A percentile compares a stretch with the other conserved stretches of the same genome.
Conservation (phyloP, 1,139 yeast genomes). For the Zygosaccharomyces pseudobailii region DNA sequence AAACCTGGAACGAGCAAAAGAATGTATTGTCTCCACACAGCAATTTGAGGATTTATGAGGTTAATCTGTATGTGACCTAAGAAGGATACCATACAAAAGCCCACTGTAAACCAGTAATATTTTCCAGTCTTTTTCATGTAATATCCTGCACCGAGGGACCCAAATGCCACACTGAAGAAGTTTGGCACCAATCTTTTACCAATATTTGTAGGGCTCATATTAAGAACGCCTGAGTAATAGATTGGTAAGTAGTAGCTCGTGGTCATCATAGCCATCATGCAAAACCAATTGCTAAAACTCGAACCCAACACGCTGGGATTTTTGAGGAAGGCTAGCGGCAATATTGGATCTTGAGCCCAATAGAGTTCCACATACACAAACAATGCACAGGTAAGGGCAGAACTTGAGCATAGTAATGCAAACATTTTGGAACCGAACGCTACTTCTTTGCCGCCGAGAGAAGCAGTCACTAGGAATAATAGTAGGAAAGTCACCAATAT, state of each 20-base stretch:
- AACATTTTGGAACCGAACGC: constrained; percentile 36
- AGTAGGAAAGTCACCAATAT: constrained; percentile 53
- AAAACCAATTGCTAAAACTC: constrained; percentile 62
- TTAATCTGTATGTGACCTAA: constrained; percentile 44
- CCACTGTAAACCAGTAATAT: constrained; percentile 49
- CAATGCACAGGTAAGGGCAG: constrained; percentile 27
- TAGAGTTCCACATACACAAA: constrained; percentile 52
- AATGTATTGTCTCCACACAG: constrained; percentile 34
- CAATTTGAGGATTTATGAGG: constrained; percentile 30
- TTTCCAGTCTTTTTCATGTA: constrained; percentile 68
- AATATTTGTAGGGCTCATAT: constrained; percentile 51
- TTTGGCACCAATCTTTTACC: constrained; percentile 63
- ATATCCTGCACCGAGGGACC: constrained; percentile 64
- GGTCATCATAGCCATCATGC: constrained; percentile 41
- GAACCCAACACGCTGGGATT: constrained; percentile 60
- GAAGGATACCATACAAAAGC: constrained; percentile 43
- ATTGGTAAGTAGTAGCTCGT: constrained; percentile 61
- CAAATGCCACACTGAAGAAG: constrained; percentile 63
- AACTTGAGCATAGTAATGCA: constrained; percentile 25
- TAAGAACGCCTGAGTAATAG: constrained; percentile 53
- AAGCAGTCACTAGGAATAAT: constrained; percentile 56
- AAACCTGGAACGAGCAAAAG: constrained; percentile 47
- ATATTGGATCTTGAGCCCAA: constrained; percentile 61
- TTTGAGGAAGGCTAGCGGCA: constrained; percentile 53
- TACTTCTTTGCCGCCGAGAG: constrained; percentile 60